phyloP scores from a whole-genome alignment of 2,329 filamentous ascomycete species.

The Verticillium klebahnii region DNA sequence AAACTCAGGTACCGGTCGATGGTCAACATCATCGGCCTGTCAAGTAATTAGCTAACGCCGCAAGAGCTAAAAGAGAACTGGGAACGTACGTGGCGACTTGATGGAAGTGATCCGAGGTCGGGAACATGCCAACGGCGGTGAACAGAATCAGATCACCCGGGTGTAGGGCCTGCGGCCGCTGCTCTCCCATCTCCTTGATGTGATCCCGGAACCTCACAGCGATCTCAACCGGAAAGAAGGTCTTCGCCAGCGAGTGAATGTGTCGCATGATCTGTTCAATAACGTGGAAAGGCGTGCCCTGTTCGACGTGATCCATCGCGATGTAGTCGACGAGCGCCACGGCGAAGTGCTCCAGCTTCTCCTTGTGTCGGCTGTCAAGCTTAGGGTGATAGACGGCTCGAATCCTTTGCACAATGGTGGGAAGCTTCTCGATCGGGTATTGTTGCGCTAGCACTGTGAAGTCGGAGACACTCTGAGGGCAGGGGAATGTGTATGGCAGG shows the following conservation, averaged over 20 bases:
- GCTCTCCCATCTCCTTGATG: constrained; percentile 50
- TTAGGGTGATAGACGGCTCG: constrained; percentile 90
- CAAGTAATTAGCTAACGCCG: not conserved
- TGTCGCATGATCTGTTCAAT: constrained; percentile 82
- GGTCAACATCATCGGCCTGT: constrained; percentile 82
- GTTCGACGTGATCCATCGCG: constrained; percentile 16
- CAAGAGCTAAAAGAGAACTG: not conserved
- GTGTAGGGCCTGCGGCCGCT: constrained; percentile 46
- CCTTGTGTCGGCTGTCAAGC: constrained; percentile 78
- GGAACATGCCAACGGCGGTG: constrained; percentile 79
- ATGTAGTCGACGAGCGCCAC: constrained; percentile 61
- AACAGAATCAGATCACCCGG: constrained; percentile 77
- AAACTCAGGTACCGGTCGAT: constrained; percentile 81
- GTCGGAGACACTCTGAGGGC: constrained; percentile 73
- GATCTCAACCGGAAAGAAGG: constrained; percentile 70
- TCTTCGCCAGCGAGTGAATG: constrained; percentile 83
- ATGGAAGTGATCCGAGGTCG: constrained; percentile 96
- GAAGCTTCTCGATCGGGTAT: constrained; percentile 60
- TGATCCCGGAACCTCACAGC: constrained; percentile 72
- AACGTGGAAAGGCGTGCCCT: constrained; percentile 54
- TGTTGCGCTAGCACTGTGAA: constrained; percentile 62
- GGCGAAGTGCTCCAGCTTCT: constrained; percentile 67
- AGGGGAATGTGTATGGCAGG: constrained; percentile 80
- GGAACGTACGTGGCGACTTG: constrained; percentile 56
- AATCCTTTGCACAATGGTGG: constrained; percentile 81